Evolutionary conservation across 257 asterid species (phyloP), one percentile per base, ranked within the genome.

Genomic region (Ilex asprella): DNA sequence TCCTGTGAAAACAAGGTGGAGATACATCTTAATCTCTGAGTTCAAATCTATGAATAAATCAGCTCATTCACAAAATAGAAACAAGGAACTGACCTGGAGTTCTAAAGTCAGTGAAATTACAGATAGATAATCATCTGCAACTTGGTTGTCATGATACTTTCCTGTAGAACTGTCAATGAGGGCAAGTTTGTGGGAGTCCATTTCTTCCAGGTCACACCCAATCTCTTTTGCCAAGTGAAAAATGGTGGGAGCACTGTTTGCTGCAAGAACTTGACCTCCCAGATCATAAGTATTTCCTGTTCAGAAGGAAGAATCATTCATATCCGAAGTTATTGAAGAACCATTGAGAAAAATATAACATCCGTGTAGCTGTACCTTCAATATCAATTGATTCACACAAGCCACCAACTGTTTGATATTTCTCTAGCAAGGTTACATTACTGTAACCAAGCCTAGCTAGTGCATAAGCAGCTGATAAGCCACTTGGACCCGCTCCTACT

Each of bases 251-350:
- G 97, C 87, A 69, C 97, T 86, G 67, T 81, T 84, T 5, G 94
- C 94, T 14, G 97, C 94, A 30, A 89, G 91, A 31, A 89, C 97
- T 74, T 89, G 95, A 35, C 95, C 97, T 57, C 97, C 95, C 30
- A 89, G 97, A 73, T 89, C 97, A 67, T 89, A 89, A 35, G 79
- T 55, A 35, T 60, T 84, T 67, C 97, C 96, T 88, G 79, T 21
- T 5, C 5, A 15, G 57, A 21, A 46, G 3, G 4, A 46, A 46
- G 3, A 46, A 10, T 46, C n/a, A 7, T 46, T 11, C 52, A 10
- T 10, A 46, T 46, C n/a, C 10, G n/a, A 46, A 46, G 13, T 46
- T 46, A 10, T 14, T 10, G 13, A 4, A 10, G 52, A 46, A 46
- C 11, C 3, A 5, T 4, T 46, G 4, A 3, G 41, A 11, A 7